Evolutionary conservation across 305 asterid genomes (phyloP).

Genomic region (Rubia tinctorum): DNA sequence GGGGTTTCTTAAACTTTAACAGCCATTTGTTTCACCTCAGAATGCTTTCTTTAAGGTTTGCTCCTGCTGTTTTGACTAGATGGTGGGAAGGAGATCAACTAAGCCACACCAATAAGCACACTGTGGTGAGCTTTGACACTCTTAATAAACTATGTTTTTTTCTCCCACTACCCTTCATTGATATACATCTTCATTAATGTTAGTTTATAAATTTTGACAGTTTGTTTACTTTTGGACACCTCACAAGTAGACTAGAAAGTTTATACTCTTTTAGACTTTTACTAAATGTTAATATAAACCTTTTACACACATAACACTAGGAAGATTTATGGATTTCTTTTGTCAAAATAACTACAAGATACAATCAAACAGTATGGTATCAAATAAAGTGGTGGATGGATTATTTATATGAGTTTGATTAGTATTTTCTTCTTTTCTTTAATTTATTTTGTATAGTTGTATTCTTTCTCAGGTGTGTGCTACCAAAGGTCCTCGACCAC

Average conservation of each 20-base stretch:
- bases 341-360: background rate
- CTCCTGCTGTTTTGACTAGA: constrained; percentile 36
- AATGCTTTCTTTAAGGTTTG: constrained; percentile 62
- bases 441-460: constrained; percentile 1
- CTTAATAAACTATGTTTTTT: background rate
- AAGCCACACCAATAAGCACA: constrained; percentile 20
- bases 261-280: background rate
- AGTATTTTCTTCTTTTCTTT: background rate
- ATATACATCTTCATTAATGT: background rate
- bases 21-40: constrained; percentile 18
- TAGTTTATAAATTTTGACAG: background rate
- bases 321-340: background rate
- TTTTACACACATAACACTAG: background rate
- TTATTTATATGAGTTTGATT: background rate
- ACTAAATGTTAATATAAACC: background rate
- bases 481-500: constrained; percentile 92
- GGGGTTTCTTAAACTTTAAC: background rate
- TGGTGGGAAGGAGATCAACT: constrained; percentile 27
- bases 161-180: too few relatives aligned
- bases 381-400: background rate
- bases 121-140: constrained; percentile 44
- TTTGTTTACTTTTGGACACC: background rate
- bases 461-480: constrained; percentile 58
- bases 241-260: background rate
- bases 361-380: background rate